Evolutionary conservation across 2,329 filamentous ascomycete species (phyloP), one percentile per base, ranked within the genome.

Genomic region (Fusarium tricinctum): DNA sequence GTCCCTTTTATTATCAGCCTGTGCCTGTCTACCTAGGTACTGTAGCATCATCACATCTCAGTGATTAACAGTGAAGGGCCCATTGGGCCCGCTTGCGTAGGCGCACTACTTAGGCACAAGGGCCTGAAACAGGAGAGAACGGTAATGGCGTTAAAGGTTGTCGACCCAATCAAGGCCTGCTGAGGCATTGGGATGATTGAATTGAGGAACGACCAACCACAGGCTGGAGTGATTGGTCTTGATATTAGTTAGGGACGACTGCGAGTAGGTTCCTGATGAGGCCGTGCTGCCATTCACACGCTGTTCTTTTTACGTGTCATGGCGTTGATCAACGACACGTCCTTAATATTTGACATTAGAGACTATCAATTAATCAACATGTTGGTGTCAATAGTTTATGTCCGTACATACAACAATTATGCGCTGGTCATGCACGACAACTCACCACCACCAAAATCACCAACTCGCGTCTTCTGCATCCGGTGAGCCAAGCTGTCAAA

Each of bases 91-190:
- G 66, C 70, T 60, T 55, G 51, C 44, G 60, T 48, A 68, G 64
- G 59, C 61, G 6, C 23, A 23, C 23, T 23, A 23, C 23, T 8
- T 23, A 23, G 7, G 23, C 23, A 51, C 13, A 15, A 53, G 46
- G 70, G 50, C 68, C 71, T 73, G 71, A 73, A 73, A 73, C 71
- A 73, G 66, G 66, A 61, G 68, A 49, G 51, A 63, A 62, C 50
- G 53, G 57, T 50, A 63, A 70, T 53, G 47, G 50, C 42, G 50
- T 47, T 48, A 38, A 55, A 60, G 63, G 52, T 23, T 28, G 28
- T 55, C 43, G 44, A 62, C 32, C 68, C 60, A 72, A 71, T 70
- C 56, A 49, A 45, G 51, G 38, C 35, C 50, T 57, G 44, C 46
- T 42, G 44, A 55, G 46, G 47, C 53, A 30, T 62, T 35, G 52